Evolutionary conservation across 2,329 filamentous ascomycete species (phyloP), one percentile per base, ranked within the genome.

Genomic region (Colletotrichum plurivorum): DNA sequence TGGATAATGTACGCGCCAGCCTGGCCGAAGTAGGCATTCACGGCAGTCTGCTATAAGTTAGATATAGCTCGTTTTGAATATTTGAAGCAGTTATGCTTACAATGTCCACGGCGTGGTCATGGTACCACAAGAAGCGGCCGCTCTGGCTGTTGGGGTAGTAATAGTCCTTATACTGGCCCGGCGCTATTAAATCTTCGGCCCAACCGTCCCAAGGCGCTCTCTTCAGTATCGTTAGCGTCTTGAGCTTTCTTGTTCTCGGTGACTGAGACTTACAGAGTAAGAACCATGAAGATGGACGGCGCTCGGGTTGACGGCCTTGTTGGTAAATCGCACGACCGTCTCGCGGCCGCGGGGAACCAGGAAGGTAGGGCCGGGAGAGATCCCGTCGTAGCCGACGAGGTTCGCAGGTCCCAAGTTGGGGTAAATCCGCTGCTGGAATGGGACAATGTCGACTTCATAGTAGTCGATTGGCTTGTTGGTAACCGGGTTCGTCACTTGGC

Each of bases 81-180:
- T n/a, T n/a, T n/a, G n/a, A n/a, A n/a, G n/a, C n/a, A n/a, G n/a
- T n/a, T n/a, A n/a, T n/a, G n/a, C n/a, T 72, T 51, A 78, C 78
- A 22, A 77, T 75, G 31, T 77, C 75, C 60, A 82, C 75, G 15
- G 81, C 79, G 64, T 81, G 79, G 69, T 84, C 85, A 72, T 90
- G 87, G 71, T 90, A 90, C 88, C 88, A 90, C 36, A 89, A 79
- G 0, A 85, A 81, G 45, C 88, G 82, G 1, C 82, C 85, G 46
- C 80, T 81, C 73, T 89, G 84, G 15, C 75, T 78, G 74, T 90
- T 90, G 10, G 88, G 87, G 71, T 88, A 90, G 75, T 89, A 90
- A 75, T 90, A 89, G 70, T 90, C 88, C 75, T 90, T 89, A 77
- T 84, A 88, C 72, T 89, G 78, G 1, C 86, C 85, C 0, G 83